Evolutionary conservation across 768 basidiomycete species (phyloP).

Genomic region (Leccinum fibrillosum): DNA sequence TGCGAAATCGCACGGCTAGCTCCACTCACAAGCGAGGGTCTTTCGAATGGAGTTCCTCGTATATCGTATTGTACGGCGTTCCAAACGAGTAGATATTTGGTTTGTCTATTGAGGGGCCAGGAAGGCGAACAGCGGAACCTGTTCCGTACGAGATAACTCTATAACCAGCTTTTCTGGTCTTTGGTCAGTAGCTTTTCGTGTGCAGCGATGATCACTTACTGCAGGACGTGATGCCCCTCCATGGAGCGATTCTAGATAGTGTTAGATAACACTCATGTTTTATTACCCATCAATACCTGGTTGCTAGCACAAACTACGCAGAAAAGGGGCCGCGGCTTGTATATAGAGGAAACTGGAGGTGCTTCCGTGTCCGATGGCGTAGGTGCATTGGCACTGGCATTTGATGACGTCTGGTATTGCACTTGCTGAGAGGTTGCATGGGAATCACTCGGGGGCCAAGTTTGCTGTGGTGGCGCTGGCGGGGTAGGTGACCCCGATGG

Average conservation of each 20-base stretch:
- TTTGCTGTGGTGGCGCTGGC: conserved; percentile 21
- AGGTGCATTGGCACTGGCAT: conserved; percentile 1
- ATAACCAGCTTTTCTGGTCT: conserved; percentile 80
- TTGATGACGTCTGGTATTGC: conserved; percentile 16
- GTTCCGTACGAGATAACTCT: conserved; percentile 94
- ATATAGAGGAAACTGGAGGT: conserved; percentile 24
- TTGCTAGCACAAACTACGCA: conserved; percentile 99
- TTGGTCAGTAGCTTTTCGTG: conserved; percentile 6
- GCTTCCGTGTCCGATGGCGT: conserved; percentile 2
- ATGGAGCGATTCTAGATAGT: conserved; percentile 84
- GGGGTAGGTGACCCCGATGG: conserved; percentile 37
- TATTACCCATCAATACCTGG: conserved; percentile 53
- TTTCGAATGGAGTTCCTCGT: conserved; percentile 81
- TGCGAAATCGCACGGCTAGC: conserved; percentile 1
- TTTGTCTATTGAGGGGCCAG: conserved; percentile 94
- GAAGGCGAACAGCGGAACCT: conserved; percentile 93
- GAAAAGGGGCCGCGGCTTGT: conserved; percentile 78
- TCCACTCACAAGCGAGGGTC: conserved; percentile 75
- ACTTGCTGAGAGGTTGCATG: conserved; percentile 13
- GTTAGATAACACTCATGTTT: conserved; percentile 8
- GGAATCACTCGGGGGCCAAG: conserved; percentile 22
- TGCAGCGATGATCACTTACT: conserved; percentile 49
- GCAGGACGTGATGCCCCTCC: conserved; percentile 91
- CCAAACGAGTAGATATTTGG: conserved; percentile 97
- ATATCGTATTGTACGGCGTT: conserved; percentile 95